phyloP scores from a whole-genome alignment of 306 rosid genomes.

The Quercus robur region DNA sequence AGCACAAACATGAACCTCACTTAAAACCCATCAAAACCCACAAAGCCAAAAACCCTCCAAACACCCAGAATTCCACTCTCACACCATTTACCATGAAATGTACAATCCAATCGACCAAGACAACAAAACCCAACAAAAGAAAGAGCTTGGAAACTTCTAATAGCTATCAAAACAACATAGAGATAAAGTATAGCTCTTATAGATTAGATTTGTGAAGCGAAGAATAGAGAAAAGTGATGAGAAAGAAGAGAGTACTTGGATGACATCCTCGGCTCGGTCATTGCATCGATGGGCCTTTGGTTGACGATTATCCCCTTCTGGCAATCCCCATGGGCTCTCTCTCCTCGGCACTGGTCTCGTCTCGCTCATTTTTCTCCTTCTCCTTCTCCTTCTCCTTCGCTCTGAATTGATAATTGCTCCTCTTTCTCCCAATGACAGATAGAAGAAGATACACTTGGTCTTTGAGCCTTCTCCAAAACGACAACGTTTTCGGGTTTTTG shows the following conservation, averaged over 20 bases:
- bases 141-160: background rate
- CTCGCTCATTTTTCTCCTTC: slow-evolving; percentile 48
- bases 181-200: background rate
- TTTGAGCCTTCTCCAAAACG: no score
- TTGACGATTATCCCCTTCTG: slow-evolving; percentile 71
- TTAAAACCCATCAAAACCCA: slow-evolving; percentile 1
- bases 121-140: background rate
- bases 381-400: background rate
- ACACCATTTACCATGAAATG: background rate
- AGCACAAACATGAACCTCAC: background rate
- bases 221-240: no score
- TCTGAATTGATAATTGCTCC: background rate
- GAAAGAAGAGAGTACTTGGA: slow-evolving; percentile 46
- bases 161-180: background rate
- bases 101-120: background rate
- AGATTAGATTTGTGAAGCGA: background rate
- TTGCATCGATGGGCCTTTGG: slow-evolving; percentile 96
- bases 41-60: background rate
- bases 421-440: background rate
- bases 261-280: slow-evolving; percentile 83
- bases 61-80: background rate
- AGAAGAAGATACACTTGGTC: background rate
- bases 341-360: slow-evolving; percentile 83
- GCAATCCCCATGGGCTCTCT: slow-evolving; percentile 92
- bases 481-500: no score